Base-by-base conservation (phyloP, 768 basidiomycete genomes). In the Asterophora lycoperdoides region DNA sequence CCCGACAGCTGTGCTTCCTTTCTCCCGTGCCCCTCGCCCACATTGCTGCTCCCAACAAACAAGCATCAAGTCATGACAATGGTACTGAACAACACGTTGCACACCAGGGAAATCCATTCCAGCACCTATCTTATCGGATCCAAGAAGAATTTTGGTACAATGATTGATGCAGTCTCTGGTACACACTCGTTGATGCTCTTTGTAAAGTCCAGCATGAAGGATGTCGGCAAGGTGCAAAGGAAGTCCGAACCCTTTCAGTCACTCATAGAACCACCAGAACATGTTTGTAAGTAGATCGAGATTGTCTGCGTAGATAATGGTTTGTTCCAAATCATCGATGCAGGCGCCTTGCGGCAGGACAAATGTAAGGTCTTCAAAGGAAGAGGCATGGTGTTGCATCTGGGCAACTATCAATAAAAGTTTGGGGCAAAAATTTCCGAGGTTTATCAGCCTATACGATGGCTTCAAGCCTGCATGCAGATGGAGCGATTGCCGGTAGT, bases 261-360 rank as follows among this genome's bases (percentile, higher is more conserved):
- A 8, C n/a, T 10, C 33, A 8, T 34, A n/a, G 9, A 30, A 15
- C 41, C 41, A 43, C 41, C 41, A 43, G 28, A 43, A 42, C 41
- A 42, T 42, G 8, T 42, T 42, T 9, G 41, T 42, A 4, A 42
- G 15, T 8, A 42, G 41, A 10, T 43, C 29, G 18, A 43, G 26
- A 15, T 43, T 26, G n/a, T 43, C 41, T 15, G 41, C 28, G 15
- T 43, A 43, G n/a, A 43, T 43, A 15, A 43, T 43, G 30, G 41
- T 34, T 8, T 34, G 33, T 34, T 34, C 33, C 33, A 34, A 34
- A 10, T 34, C 11, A 3, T 34, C 33, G n/a, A 34, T 4, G 3
- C n/a, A 8, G 9, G 33, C 33, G 9, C 33, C 33, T n/a, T n/a
- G n/a, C 33, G 33, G 33, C 3, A n/a, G 11, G n/a, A 34, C 33